Conservation (phyloP, 192 early-diverging fungal species). For the Jimgerdemannia lactiflua region DNA sequence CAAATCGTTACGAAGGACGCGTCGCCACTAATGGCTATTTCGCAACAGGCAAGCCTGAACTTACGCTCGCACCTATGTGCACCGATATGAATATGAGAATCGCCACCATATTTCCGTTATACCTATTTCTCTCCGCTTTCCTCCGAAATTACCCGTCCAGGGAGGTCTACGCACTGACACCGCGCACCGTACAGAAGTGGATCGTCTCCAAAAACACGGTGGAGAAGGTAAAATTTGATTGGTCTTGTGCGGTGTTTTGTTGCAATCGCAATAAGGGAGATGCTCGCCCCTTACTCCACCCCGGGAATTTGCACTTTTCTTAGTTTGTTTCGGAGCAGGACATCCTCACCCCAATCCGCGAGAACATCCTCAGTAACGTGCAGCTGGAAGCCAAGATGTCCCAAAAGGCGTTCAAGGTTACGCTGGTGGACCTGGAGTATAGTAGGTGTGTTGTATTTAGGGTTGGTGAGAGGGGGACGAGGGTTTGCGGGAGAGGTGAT, state of each 20-base stretch:
- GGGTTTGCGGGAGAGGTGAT: too few species aligned
- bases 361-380: background rate
- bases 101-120: background rate
- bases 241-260: background rate
- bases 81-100: too few species aligned
- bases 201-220: background rate
- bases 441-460: background rate
- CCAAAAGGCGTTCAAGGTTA: background rate
- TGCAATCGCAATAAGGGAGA: too few species aligned
- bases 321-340: background rate
- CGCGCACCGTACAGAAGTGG: background rate
- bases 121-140: background rate
- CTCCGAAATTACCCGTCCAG: background rate
- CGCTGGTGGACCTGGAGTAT: background rate
- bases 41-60: too few species aligned
- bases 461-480: too few species aligned
- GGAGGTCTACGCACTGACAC: background rate
- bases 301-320: background rate
- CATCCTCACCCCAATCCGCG: background rate
- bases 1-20: too few species aligned
- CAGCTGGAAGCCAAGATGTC: too few species aligned
- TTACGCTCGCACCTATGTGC: too few species aligned
- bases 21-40: too few species aligned
- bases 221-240: background rate
- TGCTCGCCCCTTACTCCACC: too few species aligned